phyloP scores from a whole-genome alignment of 495 filamentous ascomycete genomes.

The Penicillium odoratum region DNA sequence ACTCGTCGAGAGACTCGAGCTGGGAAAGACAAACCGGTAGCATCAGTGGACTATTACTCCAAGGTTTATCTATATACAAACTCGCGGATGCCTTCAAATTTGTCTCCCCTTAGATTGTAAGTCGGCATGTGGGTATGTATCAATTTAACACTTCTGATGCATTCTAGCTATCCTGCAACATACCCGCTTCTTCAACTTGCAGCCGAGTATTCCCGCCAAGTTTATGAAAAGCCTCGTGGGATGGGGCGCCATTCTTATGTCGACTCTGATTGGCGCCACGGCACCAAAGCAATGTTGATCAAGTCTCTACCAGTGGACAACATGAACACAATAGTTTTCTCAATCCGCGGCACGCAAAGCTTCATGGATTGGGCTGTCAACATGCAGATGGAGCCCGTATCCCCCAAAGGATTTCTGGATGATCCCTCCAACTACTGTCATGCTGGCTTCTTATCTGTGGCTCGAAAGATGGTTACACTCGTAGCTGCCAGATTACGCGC shows the following conservation, averaged over 20 bases:
- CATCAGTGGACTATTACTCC: constrained; percentile 58
- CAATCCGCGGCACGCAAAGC: constrained; percentile 73
- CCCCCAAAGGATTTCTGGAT: constrained; percentile 68
- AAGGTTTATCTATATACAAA: constrained; percentile 80
- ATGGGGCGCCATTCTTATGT: constrained; percentile 64
- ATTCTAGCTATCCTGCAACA: constrained; percentile 59
- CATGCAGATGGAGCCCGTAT: constrained; percentile 60
- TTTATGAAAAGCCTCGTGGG: constrained; percentile 62
- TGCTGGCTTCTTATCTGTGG: constrained; percentile 72
- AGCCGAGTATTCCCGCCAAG: constrained; percentile 69
- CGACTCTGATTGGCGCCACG: constrained; percentile 64
- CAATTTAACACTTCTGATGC: constrained; percentile 16
- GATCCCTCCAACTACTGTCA: constrained; percentile 76
- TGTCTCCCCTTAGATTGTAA: constrained; percentile 66
- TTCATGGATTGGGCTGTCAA: constrained; percentile 88
- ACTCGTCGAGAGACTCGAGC: constrained; percentile 6
- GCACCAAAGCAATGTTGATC: constrained; percentile 82
- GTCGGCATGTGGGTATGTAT: constrained; percentile 17
- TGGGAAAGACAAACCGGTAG: constrained; percentile 14
- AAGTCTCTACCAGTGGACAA: constrained; percentile 74
- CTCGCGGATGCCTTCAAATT: constrained; percentile 65
- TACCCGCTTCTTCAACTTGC: constrained; percentile 73
- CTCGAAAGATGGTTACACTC: constrained; percentile 69
- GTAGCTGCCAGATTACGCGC: constrained; percentile 67
- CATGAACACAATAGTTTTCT: constrained; percentile 74